Percentiles rank a stretch among this genome's conserved stretches.
phyloP scores from a whole-genome alignment of 2,329 filamentous ascomycete species.

The Chlorencoelia australis region DNA sequence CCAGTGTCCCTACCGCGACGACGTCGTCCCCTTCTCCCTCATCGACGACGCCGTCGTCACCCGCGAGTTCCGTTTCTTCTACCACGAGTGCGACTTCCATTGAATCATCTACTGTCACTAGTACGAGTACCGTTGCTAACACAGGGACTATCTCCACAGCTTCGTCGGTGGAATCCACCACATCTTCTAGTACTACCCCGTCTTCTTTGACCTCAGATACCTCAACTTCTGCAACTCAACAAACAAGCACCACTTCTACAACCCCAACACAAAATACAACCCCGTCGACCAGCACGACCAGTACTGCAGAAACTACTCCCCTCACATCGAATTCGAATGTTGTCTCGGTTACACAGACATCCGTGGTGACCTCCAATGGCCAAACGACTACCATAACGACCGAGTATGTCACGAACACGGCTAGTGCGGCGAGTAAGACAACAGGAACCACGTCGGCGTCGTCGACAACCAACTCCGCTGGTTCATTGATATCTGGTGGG shows the following conservation, averaged over 20 bases:
- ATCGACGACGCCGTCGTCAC: slow-evolving; percentile 10
- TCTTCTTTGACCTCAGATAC: slow-evolving; percentile 5
- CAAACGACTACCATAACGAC: slow-evolving; percentile 12
- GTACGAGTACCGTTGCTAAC: slow-evolving; percentile 18
- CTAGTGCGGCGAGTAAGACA: slow-evolving; percentile 1
- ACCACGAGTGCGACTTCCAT: slow-evolving; percentile 2
- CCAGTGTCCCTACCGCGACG: slow-evolving; percentile 6
- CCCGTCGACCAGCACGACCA: slow-evolving; percentile 8
- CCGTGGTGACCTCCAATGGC: not conserved
- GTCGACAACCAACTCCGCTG: slow-evolving; percentile 16
- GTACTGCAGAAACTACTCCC: slow-evolving; percentile 5
- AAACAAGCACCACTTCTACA: slow-evolving; percentile 13
- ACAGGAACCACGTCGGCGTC: slow-evolving; percentile 8
- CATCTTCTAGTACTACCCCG: slow-evolving; percentile 8
- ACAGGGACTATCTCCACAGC: slow-evolving; percentile 12
- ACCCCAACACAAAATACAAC: slow-evolving; percentile 7
- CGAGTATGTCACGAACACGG: slow-evolving; percentile 10
- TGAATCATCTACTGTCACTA: slow-evolving; percentile 21
- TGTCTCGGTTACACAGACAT: slow-evolving; percentile 2
- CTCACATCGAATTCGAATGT: slow-evolving; percentile 3
- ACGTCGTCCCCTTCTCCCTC: slow-evolving; percentile 7
- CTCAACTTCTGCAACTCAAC: slow-evolving; percentile 14
- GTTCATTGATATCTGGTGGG: slow-evolving; percentile 14
- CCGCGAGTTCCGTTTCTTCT: slow-evolving; percentile 1
- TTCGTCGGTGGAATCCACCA: not conserved